Base-by-base conservation (phyloP, 78 protist species). In the Dictyostelium intermedium region DNA sequence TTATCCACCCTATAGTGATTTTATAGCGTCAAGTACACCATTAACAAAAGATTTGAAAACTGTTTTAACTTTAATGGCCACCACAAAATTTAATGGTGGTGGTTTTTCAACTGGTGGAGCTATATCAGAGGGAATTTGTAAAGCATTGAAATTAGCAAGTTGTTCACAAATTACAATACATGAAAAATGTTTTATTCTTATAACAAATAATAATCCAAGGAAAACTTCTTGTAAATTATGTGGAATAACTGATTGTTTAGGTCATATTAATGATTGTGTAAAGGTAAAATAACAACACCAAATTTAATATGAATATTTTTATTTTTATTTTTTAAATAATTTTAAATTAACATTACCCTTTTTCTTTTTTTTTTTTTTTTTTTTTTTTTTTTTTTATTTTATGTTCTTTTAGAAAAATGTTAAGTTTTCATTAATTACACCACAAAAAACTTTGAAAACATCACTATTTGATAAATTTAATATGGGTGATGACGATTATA, bases 1-100 rank as follows among this genome's bases (percentile, higher is more conserved):
- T 79, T 78, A 87, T 87, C 93, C 93, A 47, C 93, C 93, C 1
- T 87, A 87, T 41, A 39, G 85, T 23, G 93, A 87, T 78, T 87
- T 78, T 63, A 87, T 87, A 18, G 93, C 81, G 14, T 7, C 66
- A 20, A n/a, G 85, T 18, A 56, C 85, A 32, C 61, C 82, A 43
- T n/a, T 87, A 11, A 87, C 93, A 30, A 87, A 87, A 56, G 84
- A 87, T 78, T 69, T 78, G 6, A 25, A 61, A 14, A 61, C 45
- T 11, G 6, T 87, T 3, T 63, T 87, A 6, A 27, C 43, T 43
- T 87, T 83, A 60, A 87, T 87, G 93, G 25, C 35, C 5, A 37
- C 56, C 9, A 87, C 93, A 34, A 78, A 63, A 60, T 87, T 87
- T 76, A 50, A 34, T 56, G 93, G 93, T 61, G 84, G 84, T 47